Percentiles rank a stretch among this genome's conserved stretches.
Evolutionary conservation across 768 basidiomycete species (phyloP).

Genomic region (Amanita polypyramis): DNA sequence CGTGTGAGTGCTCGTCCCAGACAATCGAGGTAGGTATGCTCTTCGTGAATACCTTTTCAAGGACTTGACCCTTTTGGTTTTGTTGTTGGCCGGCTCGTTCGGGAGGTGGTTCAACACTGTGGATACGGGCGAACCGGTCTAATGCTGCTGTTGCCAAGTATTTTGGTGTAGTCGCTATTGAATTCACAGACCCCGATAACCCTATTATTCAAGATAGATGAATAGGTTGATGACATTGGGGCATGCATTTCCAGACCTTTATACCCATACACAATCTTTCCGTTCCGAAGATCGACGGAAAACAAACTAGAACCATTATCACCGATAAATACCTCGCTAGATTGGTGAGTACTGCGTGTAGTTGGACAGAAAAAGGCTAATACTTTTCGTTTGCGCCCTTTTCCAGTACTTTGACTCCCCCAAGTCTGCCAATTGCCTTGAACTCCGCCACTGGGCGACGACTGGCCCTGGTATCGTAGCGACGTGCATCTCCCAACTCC

Average conservation of each 20-base stretch:
- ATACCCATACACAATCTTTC: conserved; percentile 53
- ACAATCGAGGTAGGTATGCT: conserved; percentile 49
- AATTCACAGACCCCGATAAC: conserved; percentile 59
- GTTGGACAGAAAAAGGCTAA: neutral
- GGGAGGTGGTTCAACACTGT: conserved; percentile 49
- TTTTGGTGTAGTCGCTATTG: conserved; percentile 45
- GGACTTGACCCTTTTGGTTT: conserved; percentile 46
- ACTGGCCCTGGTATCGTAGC: conserved; percentile 67
- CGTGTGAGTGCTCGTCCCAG: conserved; percentile 38
- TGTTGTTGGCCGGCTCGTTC: conserved; percentile 34
- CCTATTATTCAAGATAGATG: conserved; percentile 28
- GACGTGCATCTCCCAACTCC: conserved; percentile 58
- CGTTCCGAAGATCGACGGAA: conserved; percentile 61
- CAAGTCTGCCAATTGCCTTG: conserved; percentile 45
- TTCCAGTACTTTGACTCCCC: conserved; percentile 51
- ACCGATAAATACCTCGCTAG: conserved; percentile 59
- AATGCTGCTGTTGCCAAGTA: conserved; percentile 51
- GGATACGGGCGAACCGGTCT: conserved; percentile 64
- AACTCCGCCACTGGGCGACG: conserved; percentile 63
- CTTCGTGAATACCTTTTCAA: conserved; percentile 56
- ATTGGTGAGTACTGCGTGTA: conserved; percentile 5
- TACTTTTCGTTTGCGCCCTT: conserved; percentile 52
- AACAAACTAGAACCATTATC: conserved; percentile 57
- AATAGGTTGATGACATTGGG: neutral
- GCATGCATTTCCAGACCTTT: conserved; percentile 33